Percentiles rank a stretch among this genome's conserved stretches.
Evolutionary conservation across 495 filamentous ascomycete species (phyloP).

Genomic region (Neurospora sp.): DNA sequence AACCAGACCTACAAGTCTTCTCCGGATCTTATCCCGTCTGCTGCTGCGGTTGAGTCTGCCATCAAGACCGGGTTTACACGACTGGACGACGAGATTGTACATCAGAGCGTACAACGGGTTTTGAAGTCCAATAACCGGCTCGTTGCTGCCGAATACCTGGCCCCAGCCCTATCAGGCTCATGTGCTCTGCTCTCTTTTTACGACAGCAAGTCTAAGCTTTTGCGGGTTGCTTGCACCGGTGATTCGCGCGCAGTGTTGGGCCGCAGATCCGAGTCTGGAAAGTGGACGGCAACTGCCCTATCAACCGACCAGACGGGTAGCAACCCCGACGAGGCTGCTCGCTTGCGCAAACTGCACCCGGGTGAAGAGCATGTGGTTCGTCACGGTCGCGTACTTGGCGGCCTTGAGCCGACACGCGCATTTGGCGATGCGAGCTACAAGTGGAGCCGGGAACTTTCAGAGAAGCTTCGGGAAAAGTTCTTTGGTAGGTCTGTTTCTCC

Average conservation of each 20-base stretch:
- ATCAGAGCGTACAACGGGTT: slow-evolving; percentile 81
- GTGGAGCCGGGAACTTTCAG: slow-evolving; percentile 76
- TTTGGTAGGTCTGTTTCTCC: slow-evolving; percentile 67
- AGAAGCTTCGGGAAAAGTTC: slow-evolving; percentile 70
- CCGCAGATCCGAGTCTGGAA: slow-evolving; percentile 62
- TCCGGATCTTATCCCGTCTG: slow-evolving; percentile 47
- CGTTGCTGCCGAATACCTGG: slow-evolving; percentile 80
- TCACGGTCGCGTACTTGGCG: slow-evolving; percentile 83
- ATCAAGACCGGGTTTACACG: slow-evolving; percentile 87
- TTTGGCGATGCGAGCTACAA: slow-evolving; percentile 98
- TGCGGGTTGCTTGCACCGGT: slow-evolving; percentile 88
- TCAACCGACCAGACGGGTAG: slow-evolving; percentile 89
- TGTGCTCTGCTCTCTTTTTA: slow-evolving; percentile 97
- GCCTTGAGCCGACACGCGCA: slow-evolving; percentile 82
- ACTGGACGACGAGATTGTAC: slow-evolving; percentile 85
- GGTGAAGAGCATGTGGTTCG: slow-evolving; percentile 73
- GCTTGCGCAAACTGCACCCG: slow-evolving; percentile 77
- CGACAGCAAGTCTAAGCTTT: slow-evolving; percentile 68
- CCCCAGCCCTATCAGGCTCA: slow-evolving; percentile 87
- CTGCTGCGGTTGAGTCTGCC: slow-evolving; percentile 73
- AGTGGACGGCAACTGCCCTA: slow-evolving; percentile 85
- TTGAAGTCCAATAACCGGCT: slow-evolving; percentile 76
- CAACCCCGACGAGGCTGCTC: slow-evolving; percentile 70
- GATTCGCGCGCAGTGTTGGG: slow-evolving; percentile 92
- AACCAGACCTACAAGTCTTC: slow-evolving; percentile 83